Percentiles rank a stretch among this genome's conserved stretches.
These are phyloP conservation scores for Capsella bursapastoris DNA, from an alignment of 345 rosid genomes.

Conservation along the genomic window DNA sequence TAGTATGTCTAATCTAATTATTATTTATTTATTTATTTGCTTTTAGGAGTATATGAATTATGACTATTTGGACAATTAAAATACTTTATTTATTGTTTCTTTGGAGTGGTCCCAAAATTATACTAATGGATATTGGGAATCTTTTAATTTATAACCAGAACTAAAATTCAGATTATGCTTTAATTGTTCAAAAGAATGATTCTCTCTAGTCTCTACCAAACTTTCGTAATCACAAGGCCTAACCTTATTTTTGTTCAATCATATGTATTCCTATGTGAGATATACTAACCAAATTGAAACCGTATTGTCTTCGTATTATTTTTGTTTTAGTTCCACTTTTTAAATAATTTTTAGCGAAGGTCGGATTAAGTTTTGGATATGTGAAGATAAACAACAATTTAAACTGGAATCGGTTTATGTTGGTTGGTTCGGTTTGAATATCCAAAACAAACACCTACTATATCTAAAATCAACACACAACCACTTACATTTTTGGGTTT, in stretches of 20 bases:
- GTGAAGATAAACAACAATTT: too few relatives aligned
- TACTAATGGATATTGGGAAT: conserved; percentile 6
- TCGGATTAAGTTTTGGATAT: not conserved
- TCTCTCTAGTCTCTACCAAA: not conserved
- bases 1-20: not conserved
- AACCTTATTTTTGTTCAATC: not conserved
- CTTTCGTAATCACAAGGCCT: conserved; percentile 2
- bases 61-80: not conserved
- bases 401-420: not conserved
- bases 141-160: conserved; percentile 14
- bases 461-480: conserved; percentile 19
- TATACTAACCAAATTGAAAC: not conserved
- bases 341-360: not conserved
- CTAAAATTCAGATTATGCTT: not conserved
- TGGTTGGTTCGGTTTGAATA: conserved; percentile 20
- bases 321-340: not conserved
- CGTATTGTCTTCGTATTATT: not conserved
- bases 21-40: conserved; percentile 9
- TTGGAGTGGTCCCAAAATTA: conserved; percentile 22
- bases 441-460: not conserved
- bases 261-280: conserved; percentile 2
- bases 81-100: conserved; percentile 13
- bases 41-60: not conserved
- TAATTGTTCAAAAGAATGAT: not conserved
- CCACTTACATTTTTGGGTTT: conserved; percentile 35